Evolutionary conservation across 805 yeast genomes (phyloP), one percentile per base, ranked within the genome.

Genomic region (Danielozyma ontarioensis): DNA sequence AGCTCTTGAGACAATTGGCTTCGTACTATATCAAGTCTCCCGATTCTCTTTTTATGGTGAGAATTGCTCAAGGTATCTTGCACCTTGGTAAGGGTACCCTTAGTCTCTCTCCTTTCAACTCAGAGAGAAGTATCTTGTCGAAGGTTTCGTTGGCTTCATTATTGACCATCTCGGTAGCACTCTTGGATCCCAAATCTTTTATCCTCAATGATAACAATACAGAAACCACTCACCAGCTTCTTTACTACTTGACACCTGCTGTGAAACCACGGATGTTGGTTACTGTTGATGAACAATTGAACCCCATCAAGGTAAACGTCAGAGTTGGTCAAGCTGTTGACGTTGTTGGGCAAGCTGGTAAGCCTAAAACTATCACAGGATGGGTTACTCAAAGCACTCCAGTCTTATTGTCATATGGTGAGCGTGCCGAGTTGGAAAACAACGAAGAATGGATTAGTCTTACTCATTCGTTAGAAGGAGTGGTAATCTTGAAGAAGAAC

Each of bases 361-460:
- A 86, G 49, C 99, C 98, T 31, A 93, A 93, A 70, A 89, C 97
- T 10, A 93, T 93, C 30, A 93, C 99, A 3, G 99, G 99, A 24
- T 93, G 98, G 98, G 97, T 93, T 14, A 93, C 99, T 1, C 98
- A 93, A 53, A 84, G 93, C 4, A 93, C 99, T 0, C 99, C 99
- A 1, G 99, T 93, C 14, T 68, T 93, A 48, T 70, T 93, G 36
- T 89, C 93, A 26, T 80, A 80, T 48, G 97, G 97, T 28, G 99
- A 93, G 60, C 74, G 97, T 42, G 99, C 98, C 0, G 99, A 93
- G 60, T 69, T 93, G 46, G 99, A 94, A 56, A 88, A 84, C 48
- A 60, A 52, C 17, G 95, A 88, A 40, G 96, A 93, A 62, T 93
- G 89, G 64, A 71, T 85, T 41, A 78, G 95, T 40, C 72, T 87